Evolutionary conservation across 495 filamentous ascomycete species (phyloP).

Genomic region (Penicillium herquei): DNA sequence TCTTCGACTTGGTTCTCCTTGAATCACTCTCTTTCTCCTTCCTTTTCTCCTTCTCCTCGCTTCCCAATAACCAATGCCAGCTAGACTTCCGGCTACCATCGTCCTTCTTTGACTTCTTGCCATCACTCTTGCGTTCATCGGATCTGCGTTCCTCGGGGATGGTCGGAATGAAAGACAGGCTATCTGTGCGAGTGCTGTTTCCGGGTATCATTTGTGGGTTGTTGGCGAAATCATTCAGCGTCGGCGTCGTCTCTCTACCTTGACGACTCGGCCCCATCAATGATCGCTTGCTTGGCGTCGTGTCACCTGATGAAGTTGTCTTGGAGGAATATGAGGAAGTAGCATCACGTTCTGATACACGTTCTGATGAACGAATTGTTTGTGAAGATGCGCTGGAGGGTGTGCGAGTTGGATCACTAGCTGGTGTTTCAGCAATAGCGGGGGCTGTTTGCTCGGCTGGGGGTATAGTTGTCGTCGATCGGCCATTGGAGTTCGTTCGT

Average conservation of each 20-base stretch:
- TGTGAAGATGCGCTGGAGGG: conserved; percentile 26
- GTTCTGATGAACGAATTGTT: conserved; percentile 44
- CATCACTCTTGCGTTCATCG: conserved; percentile 61
- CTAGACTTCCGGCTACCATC: conserved; percentile 72
- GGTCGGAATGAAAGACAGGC: conserved; percentile 81
- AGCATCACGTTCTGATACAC: conserved; percentile 44
- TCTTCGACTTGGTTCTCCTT: conserved; percentile 60
- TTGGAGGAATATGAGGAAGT: conserved; percentile 30
- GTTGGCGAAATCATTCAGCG: conserved; percentile 38
- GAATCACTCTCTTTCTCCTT: conserved; percentile 59
- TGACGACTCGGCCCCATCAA: conserved; percentile 21
- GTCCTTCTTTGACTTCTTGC: conserved; percentile 64
- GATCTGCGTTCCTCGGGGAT: conserved; percentile 63
- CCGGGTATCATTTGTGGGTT: conserved; percentile 59
- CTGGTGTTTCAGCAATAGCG: conserved; percentile 68
- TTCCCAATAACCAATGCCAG: conserved; percentile 75
- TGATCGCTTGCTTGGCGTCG: conserved; percentile 26
- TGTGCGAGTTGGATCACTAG: conserved; percentile 32
- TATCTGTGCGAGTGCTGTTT: conserved; percentile 70
- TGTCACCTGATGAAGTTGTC: conserved; percentile 18
- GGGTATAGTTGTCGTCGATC: conserved; percentile 37
- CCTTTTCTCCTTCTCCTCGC: conserved; percentile 70
- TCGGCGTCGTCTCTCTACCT: conserved; percentile 28
- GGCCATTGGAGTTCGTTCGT: conserved; percentile 45
- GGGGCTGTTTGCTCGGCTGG: conserved; percentile 52